Evolutionary conservation across 257 asterid species (phyloP).

Genomic region (Capsicum baccatum): DNA sequence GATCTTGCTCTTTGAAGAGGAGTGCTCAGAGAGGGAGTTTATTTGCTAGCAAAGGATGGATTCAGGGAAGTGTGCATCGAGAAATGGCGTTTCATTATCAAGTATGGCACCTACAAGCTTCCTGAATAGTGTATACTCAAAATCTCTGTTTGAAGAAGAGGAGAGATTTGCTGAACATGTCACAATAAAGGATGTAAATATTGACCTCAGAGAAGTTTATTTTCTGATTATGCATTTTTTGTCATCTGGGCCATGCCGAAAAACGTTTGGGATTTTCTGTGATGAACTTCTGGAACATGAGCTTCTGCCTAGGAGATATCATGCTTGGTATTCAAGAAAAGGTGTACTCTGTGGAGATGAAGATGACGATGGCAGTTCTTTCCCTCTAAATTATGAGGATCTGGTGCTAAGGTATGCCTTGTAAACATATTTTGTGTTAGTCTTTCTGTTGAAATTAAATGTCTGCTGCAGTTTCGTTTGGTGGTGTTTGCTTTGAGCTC

Average conservation of each 20-base stretch:
- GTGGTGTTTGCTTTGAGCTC: constrained; percentile 15
- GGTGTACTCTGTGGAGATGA: constrained; percentile 46
- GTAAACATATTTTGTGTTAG: constrained; percentile 15
- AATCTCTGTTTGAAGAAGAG: constrained; percentile 56
- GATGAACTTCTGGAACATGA: constrained; percentile 81
- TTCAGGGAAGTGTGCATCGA: constrained; percentile 51
- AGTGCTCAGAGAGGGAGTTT: constrained; percentile 5
- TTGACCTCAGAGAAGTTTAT: constrained; percentile 84
- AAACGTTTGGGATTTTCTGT: constrained; percentile 60
- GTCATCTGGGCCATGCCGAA: constrained; percentile 89
- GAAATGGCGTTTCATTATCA: constrained; percentile 48
- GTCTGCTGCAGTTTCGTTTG: not conserved
- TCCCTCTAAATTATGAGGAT: constrained; percentile 65
- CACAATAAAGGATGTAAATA: constrained; percentile 59
- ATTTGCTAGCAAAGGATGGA: constrained; percentile 52
- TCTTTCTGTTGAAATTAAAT: constrained; percentile 3
- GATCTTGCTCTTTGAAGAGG: constrained; percentile 28
- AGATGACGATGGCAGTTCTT: constrained; percentile 65
- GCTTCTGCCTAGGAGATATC: constrained; percentile 95
- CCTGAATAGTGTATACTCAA: constrained; percentile 51
- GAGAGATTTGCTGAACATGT: constrained; percentile 54
- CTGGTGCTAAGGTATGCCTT: constrained; percentile 62
- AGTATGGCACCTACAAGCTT: constrained; percentile 52
- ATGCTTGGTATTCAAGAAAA: constrained; percentile 83
- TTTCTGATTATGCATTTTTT: constrained; percentile 92